phyloP scores from a whole-genome alignment of 805 yeast genomes.

The Monosporozyma yasuniensis region DNA sequence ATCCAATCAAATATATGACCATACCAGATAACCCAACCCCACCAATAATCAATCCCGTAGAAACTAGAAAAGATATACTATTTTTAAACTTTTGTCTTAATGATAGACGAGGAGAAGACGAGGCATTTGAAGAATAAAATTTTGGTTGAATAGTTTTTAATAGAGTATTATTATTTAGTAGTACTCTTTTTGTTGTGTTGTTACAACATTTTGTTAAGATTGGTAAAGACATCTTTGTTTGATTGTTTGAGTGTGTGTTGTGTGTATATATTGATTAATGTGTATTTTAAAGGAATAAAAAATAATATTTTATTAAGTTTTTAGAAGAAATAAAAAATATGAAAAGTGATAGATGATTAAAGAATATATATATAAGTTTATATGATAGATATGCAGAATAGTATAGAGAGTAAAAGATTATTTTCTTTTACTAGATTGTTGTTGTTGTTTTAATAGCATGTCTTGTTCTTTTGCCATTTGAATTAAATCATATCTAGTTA shows the following conservation, averaged over 20 bases:
- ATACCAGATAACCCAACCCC: slow-evolving; percentile 61
- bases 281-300: too few relatives aligned
- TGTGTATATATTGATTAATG: not conserved
- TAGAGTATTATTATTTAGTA: too few relatives aligned
- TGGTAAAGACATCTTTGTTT: not conserved
- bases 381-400: too few relatives aligned
- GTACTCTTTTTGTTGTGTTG: too few relatives aligned
- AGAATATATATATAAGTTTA: too few relatives aligned
- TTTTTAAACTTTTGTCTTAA: slow-evolving; percentile 40
- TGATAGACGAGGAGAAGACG: not conserved
- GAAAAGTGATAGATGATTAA: not conserved
- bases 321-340: not conserved
- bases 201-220: too few relatives aligned
- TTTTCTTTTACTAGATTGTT: too few relatives aligned
- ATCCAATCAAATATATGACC: slow-evolving; percentile 64
- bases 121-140: not conserved
- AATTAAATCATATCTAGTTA: slow-evolving; percentile 19
- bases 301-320: too few relatives aligned
- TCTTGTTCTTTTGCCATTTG: slow-evolving; percentile 12
- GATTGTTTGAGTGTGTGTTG: not conserved
- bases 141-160: too few relatives aligned
- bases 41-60: slow-evolving; percentile 55
- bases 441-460: not conserved
- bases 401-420: too few relatives aligned
- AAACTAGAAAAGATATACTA: slow-evolving; percentile 52